Conservation (phyloP, 2,329 filamentous ascomycete genomes). For the Ambrosiella cleistominuta region DNA sequence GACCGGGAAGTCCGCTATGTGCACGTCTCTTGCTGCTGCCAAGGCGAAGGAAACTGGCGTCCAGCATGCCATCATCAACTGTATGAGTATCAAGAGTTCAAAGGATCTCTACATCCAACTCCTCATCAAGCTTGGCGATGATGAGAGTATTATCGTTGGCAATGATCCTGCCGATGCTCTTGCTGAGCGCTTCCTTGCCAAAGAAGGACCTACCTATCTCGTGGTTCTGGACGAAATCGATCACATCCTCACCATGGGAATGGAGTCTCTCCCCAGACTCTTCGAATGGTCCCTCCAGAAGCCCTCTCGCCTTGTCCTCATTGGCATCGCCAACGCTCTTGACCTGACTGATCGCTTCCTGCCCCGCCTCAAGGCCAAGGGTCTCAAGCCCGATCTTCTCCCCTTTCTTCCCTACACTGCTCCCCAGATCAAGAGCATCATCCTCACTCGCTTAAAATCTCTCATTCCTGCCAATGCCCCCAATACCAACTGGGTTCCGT, state of each 20-base stretch:
- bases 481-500: conserved; percentile 50
- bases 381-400: conserved; percentile 74
- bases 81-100: conserved; percentile 86
- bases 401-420: conserved; percentile 89
- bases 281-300: conserved; percentile 89
- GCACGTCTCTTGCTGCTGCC: conserved; percentile 57
- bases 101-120: conserved; percentile 71
- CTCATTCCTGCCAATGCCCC: conserved; percentile 42
- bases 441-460: conserved; percentile 65
- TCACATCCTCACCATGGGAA: conserved; percentile 72
- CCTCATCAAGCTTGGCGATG: conserved; percentile 48
- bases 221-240: conserved; percentile 91
- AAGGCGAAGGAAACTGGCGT: conserved; percentile 35
- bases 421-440: conserved; percentile 69
- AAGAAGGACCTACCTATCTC: conserved; percentile 41
- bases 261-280: conserved; percentile 79
- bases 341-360: conserved; percentile 91
- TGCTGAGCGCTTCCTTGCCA: conserved; percentile 9
- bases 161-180: conserved; percentile 23
- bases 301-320: conserved; percentile 60
- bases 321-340: conserved; percentile 90
- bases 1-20: conserved; percentile 90
- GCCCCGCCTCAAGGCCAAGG: conserved; percentile 79
- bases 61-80: conserved; percentile 72
- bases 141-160: conserved; percentile 17